Conservation (phyloP, 306 rosid species). For the Gillenia trifoliata region DNA sequence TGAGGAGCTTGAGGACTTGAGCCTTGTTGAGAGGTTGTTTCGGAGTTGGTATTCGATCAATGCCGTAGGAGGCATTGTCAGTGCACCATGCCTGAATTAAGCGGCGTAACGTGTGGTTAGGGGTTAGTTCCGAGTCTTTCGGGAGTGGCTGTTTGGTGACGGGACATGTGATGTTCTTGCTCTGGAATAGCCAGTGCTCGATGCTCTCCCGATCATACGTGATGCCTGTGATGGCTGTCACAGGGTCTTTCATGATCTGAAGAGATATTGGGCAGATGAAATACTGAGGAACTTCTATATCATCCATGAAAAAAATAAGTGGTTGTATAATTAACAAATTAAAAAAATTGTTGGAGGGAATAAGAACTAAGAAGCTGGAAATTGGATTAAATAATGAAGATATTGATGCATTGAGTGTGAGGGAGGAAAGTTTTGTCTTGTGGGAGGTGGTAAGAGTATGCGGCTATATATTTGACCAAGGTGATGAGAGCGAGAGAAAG, state of each 20-base stretch:
- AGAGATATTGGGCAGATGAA: constrained; percentile 73
- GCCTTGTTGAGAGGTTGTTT: constrained; percentile 42
- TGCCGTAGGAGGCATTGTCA: constrained; percentile 32
- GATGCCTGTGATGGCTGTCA: constrained; percentile 65
- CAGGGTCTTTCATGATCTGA: constrained; percentile 76
- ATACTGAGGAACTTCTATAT: constrained; percentile 61
- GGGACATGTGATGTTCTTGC: constrained; percentile 49
- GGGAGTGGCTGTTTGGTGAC: constrained; percentile 54
- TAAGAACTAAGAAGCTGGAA: not conserved
- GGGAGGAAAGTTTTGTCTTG: not conserved
- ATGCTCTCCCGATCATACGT: constrained; percentile 72
- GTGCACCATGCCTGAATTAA: constrained; percentile 77
- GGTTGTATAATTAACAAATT: not conserved
- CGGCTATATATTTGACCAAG: not conserved
- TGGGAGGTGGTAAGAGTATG: not conserved
- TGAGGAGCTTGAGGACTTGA: constrained; percentile 46
- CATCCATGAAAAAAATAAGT: constrained; percentile 42
- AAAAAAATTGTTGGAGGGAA: not conserved
- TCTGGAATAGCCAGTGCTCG: constrained; percentile 56
- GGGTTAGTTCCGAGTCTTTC: constrained; percentile 43
- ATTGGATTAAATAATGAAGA: not conserved
- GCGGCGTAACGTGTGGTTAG: constrained; percentile 68
- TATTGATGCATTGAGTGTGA: not conserved
- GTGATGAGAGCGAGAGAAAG: not conserved
- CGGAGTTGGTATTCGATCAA: constrained; percentile 57